Conservation (phyloP, 2,329 filamentous ascomycete species). For the Aspergillus brasiliensis region DNA sequence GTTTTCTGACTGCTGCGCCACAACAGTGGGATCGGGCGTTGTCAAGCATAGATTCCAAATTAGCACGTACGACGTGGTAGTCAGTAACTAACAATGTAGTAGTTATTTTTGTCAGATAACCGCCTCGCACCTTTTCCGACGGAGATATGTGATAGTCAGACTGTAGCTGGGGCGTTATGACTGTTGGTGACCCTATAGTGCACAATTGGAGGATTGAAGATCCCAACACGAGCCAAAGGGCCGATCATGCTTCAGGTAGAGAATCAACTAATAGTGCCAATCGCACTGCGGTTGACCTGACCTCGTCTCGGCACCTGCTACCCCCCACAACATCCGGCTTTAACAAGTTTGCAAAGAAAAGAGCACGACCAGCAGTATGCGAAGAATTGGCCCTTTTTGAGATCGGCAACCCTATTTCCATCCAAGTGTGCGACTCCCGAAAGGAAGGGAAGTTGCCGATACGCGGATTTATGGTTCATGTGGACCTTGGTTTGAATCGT, state of each 20-base stretch:
- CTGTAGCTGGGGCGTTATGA: neutral
- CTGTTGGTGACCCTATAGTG: neutral
- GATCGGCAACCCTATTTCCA: slow-evolving; percentile 11
- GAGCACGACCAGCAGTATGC: neutral
- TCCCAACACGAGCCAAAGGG: neutral
- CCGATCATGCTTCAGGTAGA: neutral
- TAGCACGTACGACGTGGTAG: too few species aligned
- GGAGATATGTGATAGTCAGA: neutral
- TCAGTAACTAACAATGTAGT: neutral
- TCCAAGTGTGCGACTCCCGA: slow-evolving; percentile 3
- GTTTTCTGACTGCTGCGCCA: neutral
- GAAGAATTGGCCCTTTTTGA: neutral
- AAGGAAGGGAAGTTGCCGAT: slow-evolving; percentile 2
- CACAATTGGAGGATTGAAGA: neutral
- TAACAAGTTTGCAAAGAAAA: neutral
- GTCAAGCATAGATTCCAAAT: neutral
- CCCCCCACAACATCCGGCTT: neutral
- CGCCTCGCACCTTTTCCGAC: neutral
- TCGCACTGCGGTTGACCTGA: neutral
- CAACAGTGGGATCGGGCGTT: neutral
- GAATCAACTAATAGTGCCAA: neutral
- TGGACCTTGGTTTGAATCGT: slow-evolving; percentile 6
- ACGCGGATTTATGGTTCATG: slow-evolving; percentile 3
- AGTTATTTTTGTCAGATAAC: neutral
- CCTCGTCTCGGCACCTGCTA: neutral